These are phyloP conservation scores for Fraxinus pennsylvanica DNA, from an alignment of 257 asterid species.

Conservation along the genomic window DNA sequence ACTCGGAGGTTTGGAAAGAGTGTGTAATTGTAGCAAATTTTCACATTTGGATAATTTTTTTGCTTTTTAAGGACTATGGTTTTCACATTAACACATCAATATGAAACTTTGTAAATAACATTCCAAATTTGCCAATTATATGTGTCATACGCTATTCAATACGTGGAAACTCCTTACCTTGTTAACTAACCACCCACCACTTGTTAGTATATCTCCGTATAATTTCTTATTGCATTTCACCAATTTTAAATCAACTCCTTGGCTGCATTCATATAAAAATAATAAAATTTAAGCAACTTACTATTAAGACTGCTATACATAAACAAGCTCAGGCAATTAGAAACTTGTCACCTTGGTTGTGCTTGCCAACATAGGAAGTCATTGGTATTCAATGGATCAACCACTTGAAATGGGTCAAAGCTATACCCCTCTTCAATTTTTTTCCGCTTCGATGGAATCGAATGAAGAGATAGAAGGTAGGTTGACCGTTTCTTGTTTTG, in stretches of 20 bases:
- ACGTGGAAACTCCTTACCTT: neutral
- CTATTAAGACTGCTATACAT: neutral
- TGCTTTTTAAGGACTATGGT: neutral
- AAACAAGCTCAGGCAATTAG: neutral
- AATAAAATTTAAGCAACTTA: neutral
- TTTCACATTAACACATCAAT: neutral
- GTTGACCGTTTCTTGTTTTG: neutral
- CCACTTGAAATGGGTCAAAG: neutral
- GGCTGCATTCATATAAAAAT: neutral
- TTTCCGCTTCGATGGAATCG: neutral
- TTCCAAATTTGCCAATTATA: neutral
- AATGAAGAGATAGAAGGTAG: neutral
- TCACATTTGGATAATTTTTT: neutral
- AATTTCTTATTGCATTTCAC: neutral
- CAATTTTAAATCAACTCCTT: neutral
- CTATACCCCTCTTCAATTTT: neutral
- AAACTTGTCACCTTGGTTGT: neutral
- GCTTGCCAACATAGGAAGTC: neutral
- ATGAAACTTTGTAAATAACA: neutral
- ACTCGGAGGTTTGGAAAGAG: neutral
- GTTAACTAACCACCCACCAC: neutral
- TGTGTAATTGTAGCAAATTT: neutral
- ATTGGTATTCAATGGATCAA: neutral
- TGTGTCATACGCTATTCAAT: neutral
- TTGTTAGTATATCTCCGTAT: neutral